A percentile compares a stretch with the other conserved stretches of the same genome.
phyloP scores from a whole-genome alignment of 129 eudicot species.

The Rutidosis leptorrhynchoides region DNA sequence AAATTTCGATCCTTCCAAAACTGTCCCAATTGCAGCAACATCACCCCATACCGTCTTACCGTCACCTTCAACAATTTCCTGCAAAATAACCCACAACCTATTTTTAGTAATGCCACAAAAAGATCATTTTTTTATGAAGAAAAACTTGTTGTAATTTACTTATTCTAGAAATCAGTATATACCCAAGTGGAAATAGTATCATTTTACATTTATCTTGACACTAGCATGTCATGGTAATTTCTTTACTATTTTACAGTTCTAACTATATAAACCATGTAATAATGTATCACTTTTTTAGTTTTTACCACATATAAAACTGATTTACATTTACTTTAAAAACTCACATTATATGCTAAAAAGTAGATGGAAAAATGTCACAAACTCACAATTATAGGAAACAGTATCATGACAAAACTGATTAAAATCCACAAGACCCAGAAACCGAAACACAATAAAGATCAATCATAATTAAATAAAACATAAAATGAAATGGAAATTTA shows the following conservation, averaged over 20 bases:
- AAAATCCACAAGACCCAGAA: constrained; percentile 18
- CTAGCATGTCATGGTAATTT: neutral
- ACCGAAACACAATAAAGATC: constrained; percentile 11
- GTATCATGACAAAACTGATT: neutral
- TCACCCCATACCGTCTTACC: constrained; percentile 94
- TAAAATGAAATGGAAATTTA: constrained; percentile 12
- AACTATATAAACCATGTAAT: neutral
- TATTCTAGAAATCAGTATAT: neutral
- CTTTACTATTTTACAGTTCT: neutral
- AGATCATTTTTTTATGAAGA: neutral
- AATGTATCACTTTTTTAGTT: neutral
- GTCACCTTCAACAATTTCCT: constrained; percentile 94
- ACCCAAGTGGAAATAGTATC: neutral
- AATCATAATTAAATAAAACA: neutral
- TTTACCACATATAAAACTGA: neutral
- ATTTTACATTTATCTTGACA: neutral
- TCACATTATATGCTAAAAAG: neutral
- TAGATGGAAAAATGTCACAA: neutral
- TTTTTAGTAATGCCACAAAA: neutral
- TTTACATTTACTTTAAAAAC: neutral
- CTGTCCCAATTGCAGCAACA: constrained; percentile 72
- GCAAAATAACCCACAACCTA: constrained; percentile 10
- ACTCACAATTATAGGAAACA: neutral
- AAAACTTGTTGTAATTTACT: neutral
- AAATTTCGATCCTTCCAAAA: constrained; percentile 71